phyloP scores from a whole-genome alignment of 140 eudicot species.

The Oenanthe javanica region DNA sequence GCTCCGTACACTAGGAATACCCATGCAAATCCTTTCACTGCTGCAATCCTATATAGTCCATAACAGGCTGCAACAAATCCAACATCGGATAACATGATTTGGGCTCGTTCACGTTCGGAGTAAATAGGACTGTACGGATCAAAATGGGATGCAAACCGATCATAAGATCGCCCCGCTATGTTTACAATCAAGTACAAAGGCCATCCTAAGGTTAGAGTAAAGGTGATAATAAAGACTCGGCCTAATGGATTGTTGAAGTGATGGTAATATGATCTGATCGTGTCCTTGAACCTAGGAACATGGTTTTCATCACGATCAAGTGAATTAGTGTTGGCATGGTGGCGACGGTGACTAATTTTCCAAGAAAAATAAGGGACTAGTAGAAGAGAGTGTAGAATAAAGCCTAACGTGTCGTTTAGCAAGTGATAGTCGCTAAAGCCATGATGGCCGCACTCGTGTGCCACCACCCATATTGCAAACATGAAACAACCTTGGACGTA shows the following conservation, averaged over 20 bases:
- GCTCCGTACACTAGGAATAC: not conserved
- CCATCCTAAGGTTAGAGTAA: not conserved
- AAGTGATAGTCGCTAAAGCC: slow-evolving; percentile 1
- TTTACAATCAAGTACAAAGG: not conserved
- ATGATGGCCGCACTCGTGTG: not conserved
- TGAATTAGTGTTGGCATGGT: not conserved
- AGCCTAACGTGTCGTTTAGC: not conserved
- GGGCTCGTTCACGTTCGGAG: not conserved
- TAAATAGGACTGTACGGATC: slow-evolving; percentile 2
- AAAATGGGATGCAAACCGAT: slow-evolving; percentile 1
- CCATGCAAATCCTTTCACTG: not conserved
- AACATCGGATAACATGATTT: not conserved
- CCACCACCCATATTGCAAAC: not conserved
- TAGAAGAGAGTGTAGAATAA: not conserved
- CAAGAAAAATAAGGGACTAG: not conserved
- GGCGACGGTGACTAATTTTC: not conserved
- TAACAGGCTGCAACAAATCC: not conserved
- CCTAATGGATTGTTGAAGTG: slow-evolving; percentile 1
- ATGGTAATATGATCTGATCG: not conserved
- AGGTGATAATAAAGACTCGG: not conserved
- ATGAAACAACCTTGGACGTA: not conserved
- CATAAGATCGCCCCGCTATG: not conserved
- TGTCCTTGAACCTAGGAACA: not conserved
- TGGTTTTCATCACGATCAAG: not conserved
- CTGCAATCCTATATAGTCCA: not conserved